phyloP scores from a whole-genome alignment of 805 yeast genomes.

The Lipomyces oligophaga region DNA sequence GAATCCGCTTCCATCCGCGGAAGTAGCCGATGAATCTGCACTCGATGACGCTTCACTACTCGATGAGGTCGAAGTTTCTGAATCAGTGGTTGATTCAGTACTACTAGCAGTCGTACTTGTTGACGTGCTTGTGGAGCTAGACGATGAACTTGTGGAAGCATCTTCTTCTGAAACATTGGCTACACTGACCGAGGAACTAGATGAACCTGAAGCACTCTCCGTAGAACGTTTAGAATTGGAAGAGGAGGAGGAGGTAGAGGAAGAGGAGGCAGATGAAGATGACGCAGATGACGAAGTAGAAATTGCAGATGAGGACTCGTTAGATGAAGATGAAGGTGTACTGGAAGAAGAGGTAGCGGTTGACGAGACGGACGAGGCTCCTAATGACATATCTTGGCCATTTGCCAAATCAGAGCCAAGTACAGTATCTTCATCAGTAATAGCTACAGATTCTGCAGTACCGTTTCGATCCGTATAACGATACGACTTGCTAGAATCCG shows the following conservation, averaged over 20 bases:
- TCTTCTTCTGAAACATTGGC: slow-evolving; percentile 14
- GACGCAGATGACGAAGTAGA: slow-evolving; percentile 11
- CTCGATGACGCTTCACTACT: slow-evolving; percentile 1
- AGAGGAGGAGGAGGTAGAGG: slow-evolving; percentile 8
- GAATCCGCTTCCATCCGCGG: slow-evolving; percentile 3
- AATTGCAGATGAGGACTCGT: slow-evolving; percentile 11
- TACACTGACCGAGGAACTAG: slow-evolving; percentile 9
- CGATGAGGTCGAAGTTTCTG: neutral
- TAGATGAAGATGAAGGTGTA: slow-evolving; percentile 11
- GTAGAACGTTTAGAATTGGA: too few species aligned
- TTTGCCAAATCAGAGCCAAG: slow-evolving; percentile 59
- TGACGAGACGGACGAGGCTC: slow-evolving; percentile 29
- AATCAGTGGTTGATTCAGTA: neutral
- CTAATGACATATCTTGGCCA: slow-evolving; percentile 58
- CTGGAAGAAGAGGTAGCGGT: slow-evolving; percentile 19
- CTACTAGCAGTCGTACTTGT: slow-evolving; percentile 1
- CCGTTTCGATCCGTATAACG: slow-evolving; percentile 50
- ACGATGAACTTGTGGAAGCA: slow-evolving; percentile 8
- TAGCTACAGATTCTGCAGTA: slow-evolving; percentile 50
- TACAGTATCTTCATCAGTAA: slow-evolving; percentile 60
- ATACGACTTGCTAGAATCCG: slow-evolving; percentile 49
- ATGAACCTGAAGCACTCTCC: slow-evolving; percentile 6
- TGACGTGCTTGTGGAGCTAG: slow-evolving; percentile 3
- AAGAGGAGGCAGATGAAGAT: slow-evolving; percentile 12
- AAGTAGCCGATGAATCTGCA: neutral